phyloP scores from a whole-genome alignment of 306 rosid species.

The Boehmeria nivea region DNA sequence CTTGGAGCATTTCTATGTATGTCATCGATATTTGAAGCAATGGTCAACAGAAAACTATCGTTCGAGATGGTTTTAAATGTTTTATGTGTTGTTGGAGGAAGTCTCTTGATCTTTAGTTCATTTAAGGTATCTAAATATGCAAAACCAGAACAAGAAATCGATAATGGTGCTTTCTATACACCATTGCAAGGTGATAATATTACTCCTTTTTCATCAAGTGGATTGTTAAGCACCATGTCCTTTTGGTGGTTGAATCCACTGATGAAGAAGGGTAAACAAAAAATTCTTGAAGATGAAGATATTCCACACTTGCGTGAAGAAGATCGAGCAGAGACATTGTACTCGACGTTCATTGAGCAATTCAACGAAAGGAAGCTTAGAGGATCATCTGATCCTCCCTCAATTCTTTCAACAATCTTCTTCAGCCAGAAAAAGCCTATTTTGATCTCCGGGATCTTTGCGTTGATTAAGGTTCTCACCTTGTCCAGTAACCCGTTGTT shows the following conservation, averaged over 20 bases:
- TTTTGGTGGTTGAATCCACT: constrained; percentile 35
- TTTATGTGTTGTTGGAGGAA: constrained; percentile 18
- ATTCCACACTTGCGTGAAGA: constrained; percentile 16
- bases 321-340: constrained; percentile 15
- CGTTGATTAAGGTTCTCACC: constrained; percentile 14
- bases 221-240: constrained; percentile 10
- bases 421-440: constrained; percentile 13
- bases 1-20: constrained; percentile 13
- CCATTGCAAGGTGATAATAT: constrained; percentile 12
- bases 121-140: no score
- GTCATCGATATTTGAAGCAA: constrained; percentile 18
- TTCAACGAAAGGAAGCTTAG: constrained; percentile 2
- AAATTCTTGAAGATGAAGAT: constrained; percentile 15
- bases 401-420: constrained; percentile 11
- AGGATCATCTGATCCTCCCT: constrained; percentile 2
- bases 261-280: constrained; percentile 23
- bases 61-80: constrained; percentile 10
- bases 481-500: constrained; percentile 12
- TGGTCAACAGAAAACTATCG: background rate
- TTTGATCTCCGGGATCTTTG: constrained; percentile 16
- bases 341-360: background rate
- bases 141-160: constrained; percentile 1
- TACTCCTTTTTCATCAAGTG: constrained; percentile 22
- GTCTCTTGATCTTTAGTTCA: constrained; percentile 11
- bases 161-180: constrained; percentile 1